A percentile compares a stretch with the other conserved stretches of the same genome.
These are phyloP conservation scores for Acanthamoeba triangularis DNA, from an alignment of 208 protist genomes.

Conservation along the genomic window DNA sequence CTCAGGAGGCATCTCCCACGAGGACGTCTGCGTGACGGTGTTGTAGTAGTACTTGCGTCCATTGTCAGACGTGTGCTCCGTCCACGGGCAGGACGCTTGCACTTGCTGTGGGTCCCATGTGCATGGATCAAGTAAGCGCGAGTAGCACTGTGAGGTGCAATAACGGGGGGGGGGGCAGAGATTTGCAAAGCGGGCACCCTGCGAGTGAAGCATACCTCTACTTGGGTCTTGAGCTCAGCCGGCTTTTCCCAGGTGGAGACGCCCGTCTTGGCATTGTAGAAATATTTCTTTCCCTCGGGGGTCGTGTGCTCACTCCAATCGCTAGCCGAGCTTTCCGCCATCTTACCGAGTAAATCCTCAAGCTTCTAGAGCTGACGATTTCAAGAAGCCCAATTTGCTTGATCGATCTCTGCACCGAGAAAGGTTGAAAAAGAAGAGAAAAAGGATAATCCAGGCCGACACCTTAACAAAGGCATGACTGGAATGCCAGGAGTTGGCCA, in stretches of 20 bases:
- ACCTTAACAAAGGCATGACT: background rate
- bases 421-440: background rate
- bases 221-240: slow-evolving; percentile 66
- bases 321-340: background rate
- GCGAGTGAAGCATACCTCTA: background rate
- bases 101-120: background rate
- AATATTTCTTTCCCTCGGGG: slow-evolving; percentile 85
- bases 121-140: background rate
- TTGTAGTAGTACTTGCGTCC: slow-evolving; percentile 87
- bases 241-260: slow-evolving; percentile 85
- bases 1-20: slow-evolving; percentile 79
- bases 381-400: background rate
- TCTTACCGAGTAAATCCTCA: background rate
- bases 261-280: slow-evolving; percentile 78
- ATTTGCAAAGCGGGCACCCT: no score
- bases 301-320: slow-evolving; percentile 82
- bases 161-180: background rate
- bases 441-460: background rate
- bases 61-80: slow-evolving; percentile 78
- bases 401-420: no score
- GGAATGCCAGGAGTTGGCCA: background rate
- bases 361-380: no score
- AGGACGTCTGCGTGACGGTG: slow-evolving; percentile 57
- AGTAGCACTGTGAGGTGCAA: background rate
- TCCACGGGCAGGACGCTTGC: slow-evolving; percentile 72